phyloP scores from a whole-genome alignment of 108 stramenopile species.

The Pseudonitzschia pungens region DNA sequence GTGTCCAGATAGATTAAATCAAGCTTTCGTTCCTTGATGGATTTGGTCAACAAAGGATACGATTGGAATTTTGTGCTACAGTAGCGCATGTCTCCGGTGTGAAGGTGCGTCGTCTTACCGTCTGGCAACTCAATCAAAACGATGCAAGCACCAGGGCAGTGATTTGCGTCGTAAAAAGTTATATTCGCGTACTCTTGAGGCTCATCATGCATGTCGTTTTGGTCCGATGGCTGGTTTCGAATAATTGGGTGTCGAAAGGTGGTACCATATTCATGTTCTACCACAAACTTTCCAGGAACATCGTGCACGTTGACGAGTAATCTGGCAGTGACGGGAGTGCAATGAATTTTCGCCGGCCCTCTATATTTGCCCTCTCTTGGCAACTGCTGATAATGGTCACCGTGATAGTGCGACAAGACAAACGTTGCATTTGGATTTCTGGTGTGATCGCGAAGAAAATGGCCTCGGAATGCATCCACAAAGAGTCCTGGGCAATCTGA shows the following conservation, averaged over 20 bases:
- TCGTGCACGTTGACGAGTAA: constrained; percentile 46
- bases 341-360: constrained; percentile 65
- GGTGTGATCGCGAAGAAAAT: constrained; percentile 34
- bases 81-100: constrained; percentile 75
- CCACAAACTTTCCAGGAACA: constrained; percentile 42
- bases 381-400: constrained; percentile 55
- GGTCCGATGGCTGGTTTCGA: neutral
- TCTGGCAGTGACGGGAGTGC: constrained; percentile 55
- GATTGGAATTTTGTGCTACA: constrained; percentile 42
- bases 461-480: constrained; percentile 57
- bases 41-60: constrained; percentile 43
- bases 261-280: constrained; percentile 34
- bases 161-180: constrained; percentile 73
- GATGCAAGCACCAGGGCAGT: constrained; percentile 72
- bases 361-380: constrained; percentile 45
- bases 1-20: constrained; percentile 65
- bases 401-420: constrained; percentile 62
- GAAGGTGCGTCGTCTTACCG: constrained; percentile 44
- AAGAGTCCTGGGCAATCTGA: constrained; percentile 39
- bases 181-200: constrained; percentile 19
- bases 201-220: neutral
- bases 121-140: constrained; percentile 44
- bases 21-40: constrained; percentile 29
- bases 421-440: constrained; percentile 30
- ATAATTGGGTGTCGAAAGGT: neutral